phyloP scores from a whole-genome alignment of 257 asterid genomes.

The Capsicum chinense region DNA sequence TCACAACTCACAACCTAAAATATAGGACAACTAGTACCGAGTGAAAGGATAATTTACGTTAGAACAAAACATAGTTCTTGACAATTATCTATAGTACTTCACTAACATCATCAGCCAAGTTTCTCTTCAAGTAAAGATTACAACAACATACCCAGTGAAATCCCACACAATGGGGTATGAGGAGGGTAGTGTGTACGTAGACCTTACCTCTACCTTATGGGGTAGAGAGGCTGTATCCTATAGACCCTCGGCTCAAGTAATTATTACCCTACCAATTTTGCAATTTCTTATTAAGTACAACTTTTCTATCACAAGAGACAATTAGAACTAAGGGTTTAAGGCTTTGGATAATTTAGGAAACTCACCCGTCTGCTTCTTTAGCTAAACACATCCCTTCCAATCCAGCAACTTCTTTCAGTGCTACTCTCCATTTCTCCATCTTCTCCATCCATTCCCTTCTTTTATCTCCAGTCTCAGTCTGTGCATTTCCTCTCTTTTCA shows the following conservation, averaged over 20 bases:
- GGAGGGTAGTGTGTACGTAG: too few species aligned
- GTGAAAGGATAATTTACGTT: background rate
- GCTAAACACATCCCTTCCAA: constrained; percentile 32
- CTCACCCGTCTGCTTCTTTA: constrained; percentile 31
- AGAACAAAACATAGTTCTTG: background rate
- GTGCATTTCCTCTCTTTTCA: background rate
- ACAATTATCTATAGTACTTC: background rate
- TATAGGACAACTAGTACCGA: background rate
- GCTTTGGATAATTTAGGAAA: background rate
- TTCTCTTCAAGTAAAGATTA: background rate
- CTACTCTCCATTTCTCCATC: constrained; percentile 33
- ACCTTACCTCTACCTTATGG: too few species aligned
- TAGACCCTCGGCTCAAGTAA: background rate
- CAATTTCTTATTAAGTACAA: background rate
- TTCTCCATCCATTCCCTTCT: constrained; percentile 27
- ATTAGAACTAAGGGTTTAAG: background rate
- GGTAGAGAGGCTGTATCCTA: too few species aligned
- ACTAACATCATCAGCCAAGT: constrained; percentile 1
- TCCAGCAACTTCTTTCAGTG: constrained; percentile 31
- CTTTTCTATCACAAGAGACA: background rate
- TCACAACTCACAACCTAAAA: background rate
- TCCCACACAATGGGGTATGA: too few species aligned
- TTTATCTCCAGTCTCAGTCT: background rate
- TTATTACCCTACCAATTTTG: background rate
- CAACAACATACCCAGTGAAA: too few species aligned